Conservation (phyloP, 306 rosid genomes). For the Gastrolobium bilobum region DNA sequence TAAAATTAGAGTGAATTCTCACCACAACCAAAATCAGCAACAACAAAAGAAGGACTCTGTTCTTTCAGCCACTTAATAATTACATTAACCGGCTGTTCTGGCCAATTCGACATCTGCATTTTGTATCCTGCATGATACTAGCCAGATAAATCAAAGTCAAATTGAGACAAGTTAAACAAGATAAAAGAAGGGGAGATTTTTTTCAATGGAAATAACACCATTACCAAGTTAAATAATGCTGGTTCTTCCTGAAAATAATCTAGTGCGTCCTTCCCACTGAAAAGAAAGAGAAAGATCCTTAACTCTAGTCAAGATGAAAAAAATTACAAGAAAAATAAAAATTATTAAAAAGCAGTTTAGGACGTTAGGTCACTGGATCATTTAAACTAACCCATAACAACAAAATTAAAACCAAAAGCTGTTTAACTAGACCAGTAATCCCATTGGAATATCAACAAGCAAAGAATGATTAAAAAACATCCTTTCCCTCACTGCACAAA, state of each 20-base stretch:
- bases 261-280: constrained; percentile 91
- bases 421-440: neutral
- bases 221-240: constrained; percentile 75
- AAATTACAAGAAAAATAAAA: neutral
- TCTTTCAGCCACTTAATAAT: constrained; percentile 84
- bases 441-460: neutral
- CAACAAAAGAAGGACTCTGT: constrained; percentile 73
- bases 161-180: constrained; percentile 26
- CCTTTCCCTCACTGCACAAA: constrained; percentile 3
- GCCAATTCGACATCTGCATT: constrained; percentile 95
- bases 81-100: constrained; percentile 85
- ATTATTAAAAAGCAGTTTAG: neutral
- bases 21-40: constrained; percentile 99
- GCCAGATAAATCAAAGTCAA: constrained; percentile 53
- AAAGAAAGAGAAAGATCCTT: constrained; percentile 23
- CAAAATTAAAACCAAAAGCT: neutral
- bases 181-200: no score
- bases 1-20: constrained; percentile 46
- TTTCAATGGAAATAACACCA: constrained; percentile 33
- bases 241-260: constrained; percentile 83
- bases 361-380: neutral
- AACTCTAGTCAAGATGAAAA: constrained; percentile 26
- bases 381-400: neutral
- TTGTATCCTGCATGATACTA: constrained; percentile 97
- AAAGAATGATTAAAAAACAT: neutral